These are phyloP conservation scores for Aspergillus sp. DNA, from an alignment of 2,329 filamentous ascomycete species.

Conservation along the genomic window DNA sequence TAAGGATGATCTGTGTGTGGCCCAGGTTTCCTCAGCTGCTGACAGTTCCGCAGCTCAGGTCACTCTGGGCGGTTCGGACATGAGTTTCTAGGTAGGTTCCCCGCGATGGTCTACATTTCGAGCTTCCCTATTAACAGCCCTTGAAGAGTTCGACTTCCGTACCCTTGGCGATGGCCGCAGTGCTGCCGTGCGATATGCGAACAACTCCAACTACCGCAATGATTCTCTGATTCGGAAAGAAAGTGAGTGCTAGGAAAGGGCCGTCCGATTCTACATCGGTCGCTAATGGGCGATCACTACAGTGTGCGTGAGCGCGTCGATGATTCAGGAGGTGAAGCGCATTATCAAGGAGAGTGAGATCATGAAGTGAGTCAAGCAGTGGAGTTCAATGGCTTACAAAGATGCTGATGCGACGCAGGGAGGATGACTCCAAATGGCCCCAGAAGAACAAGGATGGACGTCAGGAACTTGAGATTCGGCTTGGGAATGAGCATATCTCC, in stretches of 20 bases:
- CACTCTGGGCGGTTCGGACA: constrained; percentile 97
- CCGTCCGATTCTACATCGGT: constrained; percentile 3
- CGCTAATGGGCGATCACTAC: constrained; percentile 22
- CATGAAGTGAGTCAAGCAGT: constrained; percentile 68
- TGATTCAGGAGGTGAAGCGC: constrained; percentile 92
- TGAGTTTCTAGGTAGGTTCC: constrained; percentile 81
- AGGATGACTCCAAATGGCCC: constrained; percentile 98
- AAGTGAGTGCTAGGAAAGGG: constrained; percentile 62
- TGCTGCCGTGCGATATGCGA: constrained; percentile 92
- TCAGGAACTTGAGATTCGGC: constrained; percentile 90
- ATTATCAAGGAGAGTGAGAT: constrained; percentile 98
- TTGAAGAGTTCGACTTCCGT: constrained; percentile 89
- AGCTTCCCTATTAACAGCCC: constrained; percentile 24
- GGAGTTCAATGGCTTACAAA: neutral
- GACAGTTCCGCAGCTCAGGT: constrained; percentile 70
- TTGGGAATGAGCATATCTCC: constrained; percentile 94
- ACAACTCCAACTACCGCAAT: constrained; percentile 99
- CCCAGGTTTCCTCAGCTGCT: constrained; percentile 45
- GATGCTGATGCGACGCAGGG: constrained; percentile 55
- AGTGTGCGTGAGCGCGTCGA: constrained; percentile 94
- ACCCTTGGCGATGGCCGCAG: constrained; percentile 90
- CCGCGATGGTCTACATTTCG: constrained; percentile 16
- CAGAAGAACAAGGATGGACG: constrained; percentile 99
- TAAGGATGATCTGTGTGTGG: constrained; percentile 52
- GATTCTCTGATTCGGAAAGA: constrained; percentile 99